Base-by-base conservation (phyloP, 2,329 filamentous ascomycete species). In the Hymenoscyphus infarciens region DNA sequence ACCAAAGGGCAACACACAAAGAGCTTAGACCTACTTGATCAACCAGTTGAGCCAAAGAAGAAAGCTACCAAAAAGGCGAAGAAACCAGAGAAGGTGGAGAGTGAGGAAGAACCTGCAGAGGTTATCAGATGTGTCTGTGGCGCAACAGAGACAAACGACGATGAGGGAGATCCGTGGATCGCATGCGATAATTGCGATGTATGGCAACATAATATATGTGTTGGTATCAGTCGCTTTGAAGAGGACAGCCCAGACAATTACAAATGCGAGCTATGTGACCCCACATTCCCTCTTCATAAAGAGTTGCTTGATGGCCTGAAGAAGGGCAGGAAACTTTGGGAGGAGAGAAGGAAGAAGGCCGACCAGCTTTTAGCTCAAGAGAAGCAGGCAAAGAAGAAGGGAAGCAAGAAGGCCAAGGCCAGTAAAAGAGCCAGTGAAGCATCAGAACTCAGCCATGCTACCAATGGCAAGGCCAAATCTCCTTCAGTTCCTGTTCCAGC, bases 161-260 rank as follows among this genome's bases (percentile, higher is more conserved):
- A 96, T 69, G 88, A 91, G 15, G 91, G 90, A 68, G 89, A 95
- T 70, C 88, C 92, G 59, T 98, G 96, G 92, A 97, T 99, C 72
- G 92, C 90, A 65, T 99, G 95, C 79, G 95, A 99, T 76, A 86
- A 85, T 56, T 99, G 95, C 77, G 87, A 86, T 57, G 94, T 89
- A 52, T 99, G 95, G 95, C 95, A 99, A 77, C 95, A 99, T 77
- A 97, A 97, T 73, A 88, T 96, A 67, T 99, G 95, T 75, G 91
- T 99, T 81, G 92, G 91, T 60, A 85, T 97, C 74, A 87, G 83
- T 71, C 86, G 88, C 56, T 92, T 90, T 70, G 85, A 88, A 35
- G 75, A 93, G 63, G 86, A 93, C 71, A 82, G 91, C 61, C 89
- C 90, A 33, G 90, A 90, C 64, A 83, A 90, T 76, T 99, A 99